Evolutionary conservation across 345 rosid genomes (phyloP).

Genomic region (Limnanthes douglasii): DNA sequence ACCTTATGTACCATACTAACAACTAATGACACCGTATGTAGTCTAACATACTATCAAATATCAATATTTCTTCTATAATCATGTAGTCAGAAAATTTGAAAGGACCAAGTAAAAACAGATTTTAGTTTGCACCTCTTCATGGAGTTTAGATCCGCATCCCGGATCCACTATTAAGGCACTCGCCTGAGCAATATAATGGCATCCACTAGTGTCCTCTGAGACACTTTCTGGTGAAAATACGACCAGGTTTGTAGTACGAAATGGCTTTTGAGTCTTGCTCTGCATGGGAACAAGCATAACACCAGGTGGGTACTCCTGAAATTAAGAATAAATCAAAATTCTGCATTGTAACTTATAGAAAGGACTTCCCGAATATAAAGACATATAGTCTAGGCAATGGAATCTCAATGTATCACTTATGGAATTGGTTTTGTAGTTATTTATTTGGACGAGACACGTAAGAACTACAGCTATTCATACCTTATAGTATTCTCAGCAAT

Average conservation of each 20-base stretch:
- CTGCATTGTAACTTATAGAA: conserved; percentile 5
- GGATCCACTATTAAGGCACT: conserved; percentile 86
- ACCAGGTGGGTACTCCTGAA: conserved; percentile 90
- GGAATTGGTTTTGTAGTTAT: too few species aligned
- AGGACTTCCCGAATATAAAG: too few species aligned
- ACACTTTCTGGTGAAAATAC: conserved; percentile 43
- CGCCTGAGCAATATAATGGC: conserved; percentile 32
- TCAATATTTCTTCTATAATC: too few species aligned
- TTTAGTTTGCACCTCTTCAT: conserved; percentile 64
- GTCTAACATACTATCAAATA: too few species aligned
- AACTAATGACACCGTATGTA: conserved; percentile 5
- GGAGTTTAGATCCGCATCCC: conserved; percentile 41
- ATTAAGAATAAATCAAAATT: conserved; percentile 6
- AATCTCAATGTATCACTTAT: too few species aligned
- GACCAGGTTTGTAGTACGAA: conserved; percentile 61
- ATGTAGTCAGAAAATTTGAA: too few species aligned
- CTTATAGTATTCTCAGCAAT: too few species aligned
- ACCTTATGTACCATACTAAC: background rate
- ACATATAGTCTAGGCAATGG: too few species aligned
- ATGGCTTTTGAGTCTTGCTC: conserved; percentile 60
- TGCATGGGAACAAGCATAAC: conserved; percentile 65
- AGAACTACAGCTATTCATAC: too few species aligned
- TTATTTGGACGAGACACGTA: too few species aligned
- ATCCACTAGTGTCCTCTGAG: conserved; percentile 16
- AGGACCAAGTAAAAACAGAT: too few species aligned